phyloP scores from a whole-genome alignment of 2,329 filamentous ascomycete genomes.

The Rutstroemia sp. region DNA sequence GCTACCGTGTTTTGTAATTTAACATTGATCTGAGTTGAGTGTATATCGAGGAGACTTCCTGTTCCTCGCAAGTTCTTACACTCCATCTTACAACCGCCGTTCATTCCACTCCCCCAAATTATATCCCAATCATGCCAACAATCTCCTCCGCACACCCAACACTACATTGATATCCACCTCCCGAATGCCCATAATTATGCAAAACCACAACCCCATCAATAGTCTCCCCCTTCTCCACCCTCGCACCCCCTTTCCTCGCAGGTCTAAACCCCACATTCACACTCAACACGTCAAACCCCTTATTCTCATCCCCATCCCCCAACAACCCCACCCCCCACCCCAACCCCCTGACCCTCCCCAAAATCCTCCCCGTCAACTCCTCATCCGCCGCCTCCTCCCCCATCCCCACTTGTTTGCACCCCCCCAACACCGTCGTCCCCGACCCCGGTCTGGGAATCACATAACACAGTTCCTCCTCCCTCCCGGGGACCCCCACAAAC shows the following conservation, averaged over 20 bases:
- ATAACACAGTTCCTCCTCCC: constrained; percentile 22
- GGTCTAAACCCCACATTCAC: constrained; percentile 13
- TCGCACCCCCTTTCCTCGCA: constrained; percentile 28
- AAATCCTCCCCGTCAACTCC: too few relatives aligned
- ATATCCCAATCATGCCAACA: constrained; percentile 9
- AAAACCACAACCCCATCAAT: constrained; percentile 29
- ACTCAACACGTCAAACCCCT: constrained; percentile 6
- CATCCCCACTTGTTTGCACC: constrained; percentile 35
- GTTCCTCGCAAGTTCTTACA: neutral
- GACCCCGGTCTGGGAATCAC: constrained; percentile 36
- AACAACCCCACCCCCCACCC: neutral
- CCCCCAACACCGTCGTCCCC: constrained; percentile 37
- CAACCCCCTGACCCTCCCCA: neutral
- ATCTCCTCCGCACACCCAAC: constrained; percentile 25
- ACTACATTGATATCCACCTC: constrained; percentile 34
- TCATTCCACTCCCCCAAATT: neutral
- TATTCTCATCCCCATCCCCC: too few relatives aligned
- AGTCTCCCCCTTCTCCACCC: constrained; percentile 28
- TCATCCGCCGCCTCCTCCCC: constrained; percentile 25
- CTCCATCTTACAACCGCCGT: neutral
- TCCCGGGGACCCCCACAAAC: neutral
- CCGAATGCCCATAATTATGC: constrained; percentile 41
- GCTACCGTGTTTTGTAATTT: too few relatives aligned
- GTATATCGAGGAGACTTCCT: too few relatives aligned
- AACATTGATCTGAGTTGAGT: too few relatives aligned